These are phyloP conservation scores for Neospora caninum DNA, from an alignment of 169 alveolate species.

Conservation along the genomic window DNA sequence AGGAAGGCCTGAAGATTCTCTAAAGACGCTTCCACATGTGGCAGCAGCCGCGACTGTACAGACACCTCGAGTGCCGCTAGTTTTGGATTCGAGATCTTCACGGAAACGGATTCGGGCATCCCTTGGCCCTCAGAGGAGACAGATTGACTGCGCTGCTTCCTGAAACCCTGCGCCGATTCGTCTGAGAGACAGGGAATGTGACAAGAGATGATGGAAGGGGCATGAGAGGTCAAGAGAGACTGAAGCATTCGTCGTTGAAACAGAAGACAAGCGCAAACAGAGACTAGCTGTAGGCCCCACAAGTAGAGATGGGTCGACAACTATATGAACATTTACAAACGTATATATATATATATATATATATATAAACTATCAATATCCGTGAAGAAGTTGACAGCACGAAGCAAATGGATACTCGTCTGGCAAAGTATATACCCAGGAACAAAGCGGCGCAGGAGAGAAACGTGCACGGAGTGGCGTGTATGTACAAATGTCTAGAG, in stretches of 20 bases:
- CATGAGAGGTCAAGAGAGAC: no score
- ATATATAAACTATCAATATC: background rate
- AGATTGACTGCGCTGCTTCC: background rate
- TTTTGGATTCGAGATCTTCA: slow-evolving; percentile 21
- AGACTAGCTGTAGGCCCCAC: no score
- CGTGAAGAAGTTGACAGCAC: background rate
- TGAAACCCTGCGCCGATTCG: no score
- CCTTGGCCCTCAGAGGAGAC: background rate
- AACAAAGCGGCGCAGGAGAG: no score
- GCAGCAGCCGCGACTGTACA: background rate
- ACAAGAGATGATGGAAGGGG: no score
- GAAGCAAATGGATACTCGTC: no score
- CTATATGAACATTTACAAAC: background rate
- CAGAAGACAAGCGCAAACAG: no score
- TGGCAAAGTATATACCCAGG: no score
- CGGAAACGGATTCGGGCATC: background rate
- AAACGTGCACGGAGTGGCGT: no score
- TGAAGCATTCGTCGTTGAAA: no score
- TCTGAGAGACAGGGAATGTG: no score
- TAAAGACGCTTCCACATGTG: background rate
- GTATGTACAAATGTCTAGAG: no score
- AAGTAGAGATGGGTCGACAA: background rate
- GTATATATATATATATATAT: background rate
- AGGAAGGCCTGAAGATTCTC: background rate
- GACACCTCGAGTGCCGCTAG: background rate